phyloP scores from a whole-genome alignment of 805 yeast genomes.

The Yamadazyma akitaensis region DNA sequence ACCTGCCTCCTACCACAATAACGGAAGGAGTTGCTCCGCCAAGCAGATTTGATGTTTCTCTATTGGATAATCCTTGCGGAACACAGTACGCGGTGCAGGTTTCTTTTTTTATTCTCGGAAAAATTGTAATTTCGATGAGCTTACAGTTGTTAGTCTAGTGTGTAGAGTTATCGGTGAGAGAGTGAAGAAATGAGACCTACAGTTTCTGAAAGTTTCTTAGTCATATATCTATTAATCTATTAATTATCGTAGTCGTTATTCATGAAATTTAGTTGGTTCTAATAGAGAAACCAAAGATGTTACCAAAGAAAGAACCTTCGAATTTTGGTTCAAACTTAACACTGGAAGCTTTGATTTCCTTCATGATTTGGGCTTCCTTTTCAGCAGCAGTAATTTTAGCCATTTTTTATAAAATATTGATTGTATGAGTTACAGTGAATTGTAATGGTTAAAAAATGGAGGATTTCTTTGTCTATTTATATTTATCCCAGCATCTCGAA shows the following conservation, averaged over 20 bases:
- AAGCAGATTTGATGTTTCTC: no score
- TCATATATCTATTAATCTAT: slow-evolving; percentile 7
- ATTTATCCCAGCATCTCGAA: background rate
- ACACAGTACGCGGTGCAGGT: background rate
- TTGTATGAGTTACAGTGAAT: background rate
- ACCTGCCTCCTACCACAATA: no score
- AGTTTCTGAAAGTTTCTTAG: no score
- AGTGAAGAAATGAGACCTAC: no score
- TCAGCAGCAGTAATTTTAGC: slow-evolving; percentile 35
- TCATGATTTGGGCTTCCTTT: slow-evolving; percentile 46
- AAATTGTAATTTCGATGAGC: background rate
- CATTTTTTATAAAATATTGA: slow-evolving; percentile 1
- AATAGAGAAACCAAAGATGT: slow-evolving; percentile 36
- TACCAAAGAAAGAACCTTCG: slow-evolving; percentile 40
- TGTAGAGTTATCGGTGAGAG: no score
- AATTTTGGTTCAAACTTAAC: slow-evolving; percentile 38
- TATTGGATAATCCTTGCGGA: background rate
- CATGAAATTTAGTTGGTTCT: slow-evolving; percentile 14
- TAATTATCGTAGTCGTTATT: slow-evolving; percentile 2
- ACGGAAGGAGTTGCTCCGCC: no score
- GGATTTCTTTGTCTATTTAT: slow-evolving; percentile 6
- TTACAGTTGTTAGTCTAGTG: no score
- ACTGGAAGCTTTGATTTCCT: slow-evolving; percentile 36
- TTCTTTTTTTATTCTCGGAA: background rate
- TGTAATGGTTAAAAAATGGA: background rate